phyloP scores from a whole-genome alignment of 1,284 basidiomycete species.

The Pisolithus thermaeus region DNA sequence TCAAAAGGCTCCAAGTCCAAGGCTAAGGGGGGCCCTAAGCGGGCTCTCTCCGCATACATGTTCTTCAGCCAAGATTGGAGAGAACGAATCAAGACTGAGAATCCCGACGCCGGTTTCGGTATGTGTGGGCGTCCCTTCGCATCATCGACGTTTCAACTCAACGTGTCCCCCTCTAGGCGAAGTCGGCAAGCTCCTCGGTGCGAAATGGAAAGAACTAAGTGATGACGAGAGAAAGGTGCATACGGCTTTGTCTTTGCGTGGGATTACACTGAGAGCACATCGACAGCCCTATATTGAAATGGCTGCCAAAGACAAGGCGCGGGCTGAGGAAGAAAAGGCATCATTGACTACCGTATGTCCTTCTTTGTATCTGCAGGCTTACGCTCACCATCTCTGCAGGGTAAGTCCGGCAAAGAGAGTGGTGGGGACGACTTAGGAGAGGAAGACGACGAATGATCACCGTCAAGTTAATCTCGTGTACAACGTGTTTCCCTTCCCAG shows the following conservation, averaged over 20 bases:
- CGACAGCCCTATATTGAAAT: conserved; percentile 88
- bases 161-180: conserved; percentile 45
- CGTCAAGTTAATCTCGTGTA: conserved; percentile 8
- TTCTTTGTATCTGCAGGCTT: not conserved
- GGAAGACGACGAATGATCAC: conserved; percentile 45
- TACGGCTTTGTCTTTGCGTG: not conserved
- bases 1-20: conserved; percentile 69
- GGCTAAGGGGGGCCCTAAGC: conserved; percentile 58
- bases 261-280: conserved; percentile 1
- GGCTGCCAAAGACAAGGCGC: conserved; percentile 80
- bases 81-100: conserved; percentile 91
- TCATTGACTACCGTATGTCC: conserved; percentile 63
- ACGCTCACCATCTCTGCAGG: not conserved
- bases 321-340: conserved; percentile 78
- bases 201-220: conserved; percentile 86
- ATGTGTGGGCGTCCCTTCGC: conserved; percentile 23
- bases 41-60: conserved; percentile 95
- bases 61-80: conserved; percentile 97
- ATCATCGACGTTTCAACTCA: conserved; percentile 6
- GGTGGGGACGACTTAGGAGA: conserved; percentile 56
- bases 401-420: conserved; percentile 46
- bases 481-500: conserved; percentile 13
- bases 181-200: conserved; percentile 82
- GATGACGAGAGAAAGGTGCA: conserved; percentile 81
- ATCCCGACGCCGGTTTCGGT: conserved; percentile 93